These are phyloP conservation scores for Dothidotthia symphoricarpi DNA, from an alignment of 2,329 filamentous ascomycete species.

Conservation along the genomic window DNA sequence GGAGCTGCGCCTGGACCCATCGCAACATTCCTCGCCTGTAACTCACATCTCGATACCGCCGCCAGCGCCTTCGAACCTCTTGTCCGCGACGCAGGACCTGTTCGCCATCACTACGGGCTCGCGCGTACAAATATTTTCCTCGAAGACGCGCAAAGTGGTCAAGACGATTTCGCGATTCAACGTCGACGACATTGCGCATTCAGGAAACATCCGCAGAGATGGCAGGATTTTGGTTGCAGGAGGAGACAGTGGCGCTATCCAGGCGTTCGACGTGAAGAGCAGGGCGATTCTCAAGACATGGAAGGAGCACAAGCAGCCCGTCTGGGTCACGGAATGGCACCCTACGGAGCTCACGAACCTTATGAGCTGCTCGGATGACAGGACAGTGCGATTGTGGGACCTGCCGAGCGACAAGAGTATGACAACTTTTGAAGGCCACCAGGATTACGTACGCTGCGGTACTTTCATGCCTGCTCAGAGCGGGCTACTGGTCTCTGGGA, in stretches of 20 bases:
- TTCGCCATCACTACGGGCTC: conserved; percentile 96
- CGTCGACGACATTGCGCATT: conserved; percentile 78
- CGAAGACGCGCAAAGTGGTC: conserved; percentile 83
- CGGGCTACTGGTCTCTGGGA: conserved; percentile 77
- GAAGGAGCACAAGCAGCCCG: conserved; percentile 89
- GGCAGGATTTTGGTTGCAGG: conserved; percentile 86
- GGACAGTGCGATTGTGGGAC: conserved; percentile 92
- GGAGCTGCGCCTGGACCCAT: conserved; percentile 77
- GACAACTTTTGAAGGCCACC: conserved; percentile 78
- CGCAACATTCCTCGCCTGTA: conserved; percentile 83
- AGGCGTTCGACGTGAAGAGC: conserved; percentile 90
- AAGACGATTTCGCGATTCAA: conserved; percentile 90
- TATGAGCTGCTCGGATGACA: conserved; percentile 88
- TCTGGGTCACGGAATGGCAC: conserved; percentile 91
- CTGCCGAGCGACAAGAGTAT: conserved; percentile 75
- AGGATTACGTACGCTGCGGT: conserved; percentile 87
- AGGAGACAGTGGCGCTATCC: conserved; percentile 86
- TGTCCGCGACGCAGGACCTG: conserved; percentile 55
- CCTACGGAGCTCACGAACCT: conserved; percentile 80
- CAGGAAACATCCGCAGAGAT: conserved; percentile 83
- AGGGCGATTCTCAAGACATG: conserved; percentile 93
- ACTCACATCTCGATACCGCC: conserved; percentile 78
- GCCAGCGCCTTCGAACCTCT: conserved; percentile 43
- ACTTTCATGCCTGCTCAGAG: conserved; percentile 76
- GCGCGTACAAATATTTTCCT: conserved; percentile 89